Percentiles rank a stretch among this genome's conserved stretches.
Conservation (phyloP, 2,329 filamentous ascomycete species). For the Epichloe glyceriae region DNA sequence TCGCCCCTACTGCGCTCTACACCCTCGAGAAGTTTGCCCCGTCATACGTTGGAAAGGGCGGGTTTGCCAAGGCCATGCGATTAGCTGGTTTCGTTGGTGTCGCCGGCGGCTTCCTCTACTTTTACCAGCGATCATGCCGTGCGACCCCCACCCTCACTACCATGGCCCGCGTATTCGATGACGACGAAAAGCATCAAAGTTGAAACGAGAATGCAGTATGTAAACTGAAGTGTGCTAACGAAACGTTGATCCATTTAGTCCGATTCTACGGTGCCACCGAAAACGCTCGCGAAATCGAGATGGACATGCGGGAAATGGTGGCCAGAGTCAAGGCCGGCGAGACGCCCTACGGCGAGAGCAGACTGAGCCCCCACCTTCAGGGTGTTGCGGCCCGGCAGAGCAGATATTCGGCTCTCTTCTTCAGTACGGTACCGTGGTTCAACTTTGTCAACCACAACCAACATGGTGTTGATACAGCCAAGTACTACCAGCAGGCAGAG, state of each 20-base stretch:
- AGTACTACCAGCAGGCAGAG: slow-evolving; percentile 96
- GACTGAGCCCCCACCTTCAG: slow-evolving; percentile 77
- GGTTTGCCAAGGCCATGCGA: slow-evolving; percentile 73
- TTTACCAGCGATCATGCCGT: slow-evolving; percentile 77
- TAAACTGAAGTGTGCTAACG: background rate
- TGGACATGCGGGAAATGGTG: slow-evolving; percentile 99
- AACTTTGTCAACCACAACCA: slow-evolving; percentile 95
- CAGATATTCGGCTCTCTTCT: slow-evolving; percentile 73
- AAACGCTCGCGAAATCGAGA: slow-evolving; percentile 79
- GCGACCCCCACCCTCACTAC: slow-evolving; percentile 25
- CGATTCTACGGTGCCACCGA: slow-evolving; percentile 94
- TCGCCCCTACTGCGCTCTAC: slow-evolving; percentile 61
- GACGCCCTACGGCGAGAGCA: slow-evolving; percentile 73
- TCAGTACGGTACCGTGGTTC: slow-evolving; percentile 85
- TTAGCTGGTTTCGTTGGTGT: slow-evolving; percentile 60
- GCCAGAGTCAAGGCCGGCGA: slow-evolving; percentile 86
- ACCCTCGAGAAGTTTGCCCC: slow-evolving; percentile 76
- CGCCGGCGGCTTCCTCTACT: slow-evolving; percentile 67
- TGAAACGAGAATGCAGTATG: background rate
- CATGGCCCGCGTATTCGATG: background rate
- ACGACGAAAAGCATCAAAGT: slow-evolving; percentile 1
- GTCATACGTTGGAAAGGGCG: slow-evolving; percentile 70
- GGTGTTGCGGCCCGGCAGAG: slow-evolving; percentile 88
- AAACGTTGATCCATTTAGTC: slow-evolving; percentile 35
- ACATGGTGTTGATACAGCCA: slow-evolving; percentile 95